Percentiles rank a stretch among this genome's conserved stretches.
These are phyloP conservation scores for Sarocladiaceae sp. DNA, from an alignment of 2,329 filamentous ascomycete species.

Conservation along the genomic window DNA sequence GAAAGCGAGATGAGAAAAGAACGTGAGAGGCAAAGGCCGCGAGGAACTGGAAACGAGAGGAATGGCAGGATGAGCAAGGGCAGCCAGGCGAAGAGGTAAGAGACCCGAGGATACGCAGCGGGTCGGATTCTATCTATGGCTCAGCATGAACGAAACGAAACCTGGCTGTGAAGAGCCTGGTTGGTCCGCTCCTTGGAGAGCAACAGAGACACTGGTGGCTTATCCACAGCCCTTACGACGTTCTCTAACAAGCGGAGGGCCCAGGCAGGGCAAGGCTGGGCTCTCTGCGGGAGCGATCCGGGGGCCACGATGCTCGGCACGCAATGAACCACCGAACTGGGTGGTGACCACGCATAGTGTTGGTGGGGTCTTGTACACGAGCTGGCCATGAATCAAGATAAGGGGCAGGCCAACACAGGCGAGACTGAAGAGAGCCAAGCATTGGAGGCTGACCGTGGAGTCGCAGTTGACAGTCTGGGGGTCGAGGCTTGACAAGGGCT, in stretches of 20 bases:
- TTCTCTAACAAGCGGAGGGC: constrained; percentile 2
- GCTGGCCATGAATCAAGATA: not conserved
- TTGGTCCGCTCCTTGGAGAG: not conserved
- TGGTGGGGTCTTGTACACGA: not conserved
- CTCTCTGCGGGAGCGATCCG: constrained; percentile 1
- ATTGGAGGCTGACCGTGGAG: constrained; percentile 1
- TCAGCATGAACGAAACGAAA: constrained; percentile 10
- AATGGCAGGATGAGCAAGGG: constrained; percentile 1
- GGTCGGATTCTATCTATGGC: constrained; percentile 10
- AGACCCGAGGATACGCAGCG: not conserved
- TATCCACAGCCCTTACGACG: constrained; percentile 4
- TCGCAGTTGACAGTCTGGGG: not conserved
- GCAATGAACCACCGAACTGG: not conserved
- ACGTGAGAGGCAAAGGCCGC: constrained; percentile 7
- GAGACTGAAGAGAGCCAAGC: constrained; percentile 3
- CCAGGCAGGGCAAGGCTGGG: not conserved
- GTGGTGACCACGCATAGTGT: not conserved
- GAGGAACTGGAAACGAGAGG: constrained; percentile 3
- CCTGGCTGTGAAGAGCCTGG: not conserved
- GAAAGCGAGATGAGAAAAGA: constrained; percentile 5
- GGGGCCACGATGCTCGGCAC: not conserved
- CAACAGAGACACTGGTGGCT: not conserved
- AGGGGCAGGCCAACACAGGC: constrained; percentile 1
- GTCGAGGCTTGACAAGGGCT: constrained; percentile 3
- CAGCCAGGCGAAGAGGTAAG: not conserved